These are phyloP conservation scores for Penicillium occitanis DNA, from an alignment of 2,329 filamentous ascomycete species.

Conservation along the genomic window DNA sequence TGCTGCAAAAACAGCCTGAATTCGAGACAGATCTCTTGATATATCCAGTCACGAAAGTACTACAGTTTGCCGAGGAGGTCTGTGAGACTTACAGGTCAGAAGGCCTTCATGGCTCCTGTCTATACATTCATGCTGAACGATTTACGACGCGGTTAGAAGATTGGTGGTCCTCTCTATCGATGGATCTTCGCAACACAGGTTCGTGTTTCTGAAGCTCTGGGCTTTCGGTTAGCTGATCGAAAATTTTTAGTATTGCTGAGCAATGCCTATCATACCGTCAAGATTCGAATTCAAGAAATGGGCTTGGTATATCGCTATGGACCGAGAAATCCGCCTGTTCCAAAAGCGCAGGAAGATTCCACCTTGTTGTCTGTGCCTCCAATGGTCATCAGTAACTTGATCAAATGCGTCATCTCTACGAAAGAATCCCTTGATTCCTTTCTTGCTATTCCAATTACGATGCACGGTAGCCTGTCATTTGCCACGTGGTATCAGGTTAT, in stretches of 20 bases:
- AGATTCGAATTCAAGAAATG: conserved; percentile 23
- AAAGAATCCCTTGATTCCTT: conserved; percentile 22
- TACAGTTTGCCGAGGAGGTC: conserved; percentile 26
- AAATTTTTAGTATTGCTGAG: conserved; percentile 21
- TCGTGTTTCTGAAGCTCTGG: neutral
- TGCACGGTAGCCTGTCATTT: conserved; percentile 20
- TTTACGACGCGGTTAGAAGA: conserved; percentile 24
- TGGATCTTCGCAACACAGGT: conserved; percentile 22
- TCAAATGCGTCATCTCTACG: conserved; percentile 21
- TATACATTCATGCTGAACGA: conserved; percentile 24
- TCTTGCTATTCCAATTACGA: conserved; percentile 14
- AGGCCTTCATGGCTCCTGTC: conserved; percentile 17
- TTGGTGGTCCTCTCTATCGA: conserved; percentile 24
- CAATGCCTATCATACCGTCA: conserved; percentile 21
- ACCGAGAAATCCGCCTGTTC: conserved; percentile 13
- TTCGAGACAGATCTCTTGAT: conserved; percentile 28
- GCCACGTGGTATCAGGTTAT: conserved; percentile 23
- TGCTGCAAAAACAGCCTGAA: conserved; percentile 24
- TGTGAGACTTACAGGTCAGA: conserved; percentile 23
- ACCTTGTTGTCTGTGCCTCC: conserved; percentile 20
- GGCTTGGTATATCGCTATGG: conserved; percentile 23
- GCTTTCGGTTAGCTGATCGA: neutral
- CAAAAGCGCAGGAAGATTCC: conserved; percentile 15
- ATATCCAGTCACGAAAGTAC: conserved; percentile 25
- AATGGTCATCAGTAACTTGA: conserved; percentile 21